A percentile compares a stretch with the other conserved stretches of the same genome.
These are phyloP conservation scores for Chlorophyllum brunneum DNA, from an alignment of 768 basidiomycete genomes.

Conservation along the genomic window DNA sequence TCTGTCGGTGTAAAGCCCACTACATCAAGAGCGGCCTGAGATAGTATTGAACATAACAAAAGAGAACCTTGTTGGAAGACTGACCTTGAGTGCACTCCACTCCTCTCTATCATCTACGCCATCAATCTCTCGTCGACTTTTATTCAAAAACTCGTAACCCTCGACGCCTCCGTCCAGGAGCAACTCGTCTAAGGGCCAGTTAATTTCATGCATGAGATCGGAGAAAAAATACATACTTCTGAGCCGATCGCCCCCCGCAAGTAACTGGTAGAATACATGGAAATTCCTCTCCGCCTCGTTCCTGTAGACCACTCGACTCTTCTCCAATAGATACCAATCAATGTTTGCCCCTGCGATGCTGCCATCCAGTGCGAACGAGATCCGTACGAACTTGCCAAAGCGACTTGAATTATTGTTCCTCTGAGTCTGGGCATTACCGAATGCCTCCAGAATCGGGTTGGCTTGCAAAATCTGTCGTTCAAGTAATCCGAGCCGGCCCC, in stretches of 20 bases:
- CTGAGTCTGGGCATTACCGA: conserved; percentile 98
- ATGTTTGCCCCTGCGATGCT: conserved; percentile 97
- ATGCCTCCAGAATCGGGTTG: conserved; percentile 95
- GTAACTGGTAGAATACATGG: conserved; percentile 95
- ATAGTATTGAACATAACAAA: conserved; percentile 25
- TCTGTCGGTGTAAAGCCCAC: conserved; percentile 86
- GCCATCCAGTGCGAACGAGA: conserved; percentile 88
- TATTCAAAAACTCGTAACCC: conserved; percentile 89
- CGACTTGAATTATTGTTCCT: conserved; percentile 98
- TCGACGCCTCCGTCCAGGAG: conserved; percentile 71
- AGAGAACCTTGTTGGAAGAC: conserved; percentile 9
- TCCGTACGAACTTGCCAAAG: conserved; percentile 97
- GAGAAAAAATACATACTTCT: conserved; percentile 46
- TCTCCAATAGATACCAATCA: conserved; percentile 98
- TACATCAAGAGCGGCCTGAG: conserved; percentile 71
- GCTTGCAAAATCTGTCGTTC: conserved; percentile 97
- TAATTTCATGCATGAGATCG: conserved; percentile 2
- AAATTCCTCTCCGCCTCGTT: conserved; percentile 90
- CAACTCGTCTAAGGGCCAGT: conserved; percentile 50
- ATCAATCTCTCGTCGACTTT: conserved; percentile 87
- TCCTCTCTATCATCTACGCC: conserved; percentile 91
- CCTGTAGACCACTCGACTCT: conserved; percentile 88
- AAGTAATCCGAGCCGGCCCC: conserved; percentile 78
- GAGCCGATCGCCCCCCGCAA: conserved; percentile 70
- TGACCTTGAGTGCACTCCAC: conserved; percentile 76